Percentiles rank a stretch among this genome's conserved stretches.
phyloP scores from a whole-genome alignment of 2,329 filamentous ascomycete genomes.

The Trichoderma simmonsii region DNA sequence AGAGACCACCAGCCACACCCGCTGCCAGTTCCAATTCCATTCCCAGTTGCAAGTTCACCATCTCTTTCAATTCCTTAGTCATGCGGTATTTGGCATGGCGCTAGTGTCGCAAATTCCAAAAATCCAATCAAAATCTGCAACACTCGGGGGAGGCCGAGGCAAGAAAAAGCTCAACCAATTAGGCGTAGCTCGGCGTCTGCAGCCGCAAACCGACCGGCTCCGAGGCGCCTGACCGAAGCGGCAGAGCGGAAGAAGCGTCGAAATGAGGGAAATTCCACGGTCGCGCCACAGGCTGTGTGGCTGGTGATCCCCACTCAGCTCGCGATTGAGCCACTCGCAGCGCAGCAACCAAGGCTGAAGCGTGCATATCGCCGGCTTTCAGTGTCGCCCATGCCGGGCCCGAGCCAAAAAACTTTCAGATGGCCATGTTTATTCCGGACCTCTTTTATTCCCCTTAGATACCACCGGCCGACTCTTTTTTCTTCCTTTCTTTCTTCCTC shows the following conservation, averaged over 20 bases:
- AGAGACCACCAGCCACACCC: not conserved
- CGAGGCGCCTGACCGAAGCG: conserved; percentile 27
- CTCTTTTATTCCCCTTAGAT: conserved; percentile 19
- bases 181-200: conserved; percentile 21
- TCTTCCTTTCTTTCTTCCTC: conserved; percentile 19
- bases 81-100: not conserved
- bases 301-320: conserved; percentile 18
- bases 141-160: not conserved
- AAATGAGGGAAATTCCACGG: conserved; percentile 20
- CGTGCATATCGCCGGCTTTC: conserved; percentile 21
- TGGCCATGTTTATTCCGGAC: not conserved
- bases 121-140: not conserved
- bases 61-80: not conserved
- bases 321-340: conserved; percentile 14
- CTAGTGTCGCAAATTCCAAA: not conserved
- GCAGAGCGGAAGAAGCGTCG: conserved; percentile 13
- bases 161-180: not conserved
- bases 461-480: conserved; percentile 14
- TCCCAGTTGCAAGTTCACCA: not conserved
- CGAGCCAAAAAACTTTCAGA: conserved; percentile 20
- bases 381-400: conserved; percentile 21
- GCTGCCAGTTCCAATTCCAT: not conserved
- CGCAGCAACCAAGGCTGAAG: conserved; percentile 17
- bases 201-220: conserved; percentile 31
- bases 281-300: conserved; percentile 23